phyloP scores from a whole-genome alignment of 2,329 filamentous ascomycete genomes.

The Penicillium sp. region DNA sequence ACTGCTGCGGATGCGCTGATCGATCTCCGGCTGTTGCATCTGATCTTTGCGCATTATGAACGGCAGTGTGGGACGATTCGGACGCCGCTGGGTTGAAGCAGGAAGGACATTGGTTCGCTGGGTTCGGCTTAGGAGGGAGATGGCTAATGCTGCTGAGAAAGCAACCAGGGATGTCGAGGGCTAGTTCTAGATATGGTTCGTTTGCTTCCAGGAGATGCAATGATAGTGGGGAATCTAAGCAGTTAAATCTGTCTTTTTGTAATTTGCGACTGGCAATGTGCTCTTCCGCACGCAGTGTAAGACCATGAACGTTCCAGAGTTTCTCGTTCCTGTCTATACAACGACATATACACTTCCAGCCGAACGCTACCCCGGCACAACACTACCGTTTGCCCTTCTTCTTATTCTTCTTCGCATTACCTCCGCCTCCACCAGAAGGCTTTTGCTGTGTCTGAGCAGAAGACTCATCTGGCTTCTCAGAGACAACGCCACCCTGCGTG shows the following conservation, averaged over 20 bases:
- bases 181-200: no score
- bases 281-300: neutral
- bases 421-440: constrained; percentile 29
- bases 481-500: constrained; percentile 81
- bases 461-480: constrained; percentile 64
- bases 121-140: neutral
- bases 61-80: constrained; percentile 37
- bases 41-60: constrained; percentile 38
- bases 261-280: no score
- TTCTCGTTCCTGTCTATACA: constrained; percentile 4
- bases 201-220: no score
- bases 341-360: constrained; percentile 1
- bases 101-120: neutral
- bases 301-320: neutral
- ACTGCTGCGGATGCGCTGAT: constrained; percentile 35
- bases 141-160: no score
- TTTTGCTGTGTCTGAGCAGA: constrained; percentile 32
- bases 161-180: no score
- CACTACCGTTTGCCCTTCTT: constrained; percentile 51
- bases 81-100: constrained; percentile 30
- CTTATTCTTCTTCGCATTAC: constrained; percentile 48
- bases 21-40: constrained; percentile 37
- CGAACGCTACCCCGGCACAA: no score
- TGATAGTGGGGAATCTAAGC: no score
- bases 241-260: no score